Evolutionary conservation across 23 red algal genomes (phyloP).

Genomic region (Gracilaria gracilis): DNA sequence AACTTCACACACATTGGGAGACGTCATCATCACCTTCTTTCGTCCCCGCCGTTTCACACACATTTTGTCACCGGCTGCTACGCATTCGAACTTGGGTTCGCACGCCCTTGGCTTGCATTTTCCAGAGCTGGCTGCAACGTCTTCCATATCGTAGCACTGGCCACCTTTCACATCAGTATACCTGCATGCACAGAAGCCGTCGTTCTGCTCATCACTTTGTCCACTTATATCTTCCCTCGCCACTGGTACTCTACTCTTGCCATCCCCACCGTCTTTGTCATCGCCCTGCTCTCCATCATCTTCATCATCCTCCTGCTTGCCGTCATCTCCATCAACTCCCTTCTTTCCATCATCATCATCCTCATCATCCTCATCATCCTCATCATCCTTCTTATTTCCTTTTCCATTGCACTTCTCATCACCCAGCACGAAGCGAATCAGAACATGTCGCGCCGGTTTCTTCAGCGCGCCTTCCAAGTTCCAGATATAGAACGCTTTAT

Average conservation of each 20-base stretch:
- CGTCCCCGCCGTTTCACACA: neutral
- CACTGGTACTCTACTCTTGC: neutral
- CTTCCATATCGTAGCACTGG: constrained; percentile 10
- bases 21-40: neutral
- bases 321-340: neutral
- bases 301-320: neutral
- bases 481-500: neutral
- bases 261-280: neutral
- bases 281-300: neutral
- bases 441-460: neutral
- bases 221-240: neutral
- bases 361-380: neutral
- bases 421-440: neutral
- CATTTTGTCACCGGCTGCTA: neutral
- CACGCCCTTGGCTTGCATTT: neutral
- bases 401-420: neutral
- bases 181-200: neutral
- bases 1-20: neutral
- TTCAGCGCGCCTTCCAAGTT: neutral
- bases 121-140: neutral
- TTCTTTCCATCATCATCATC: neutral
- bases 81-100: constrained; percentile 7
- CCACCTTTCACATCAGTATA: neutral
- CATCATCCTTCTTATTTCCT: neutral
- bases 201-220: neutral